These are phyloP conservation scores for Sporisorium sorghi DNA, from an alignment of 1,284 basidiomycete species.

Conservation along the genomic window DNA sequence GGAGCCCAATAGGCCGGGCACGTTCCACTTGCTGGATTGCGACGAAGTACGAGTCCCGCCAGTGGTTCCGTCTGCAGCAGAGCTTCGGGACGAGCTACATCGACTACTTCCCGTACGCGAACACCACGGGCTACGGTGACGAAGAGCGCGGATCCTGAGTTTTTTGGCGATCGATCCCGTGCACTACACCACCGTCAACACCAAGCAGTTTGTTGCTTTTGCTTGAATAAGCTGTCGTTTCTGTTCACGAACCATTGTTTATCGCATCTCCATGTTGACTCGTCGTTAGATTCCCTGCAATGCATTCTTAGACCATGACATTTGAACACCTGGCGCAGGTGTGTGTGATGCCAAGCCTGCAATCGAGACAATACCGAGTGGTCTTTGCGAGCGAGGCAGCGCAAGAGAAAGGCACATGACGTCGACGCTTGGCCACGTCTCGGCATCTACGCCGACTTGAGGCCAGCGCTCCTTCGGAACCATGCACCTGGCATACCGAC, in stretches of 20 bases:
- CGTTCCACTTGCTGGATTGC: constrained; percentile 10
- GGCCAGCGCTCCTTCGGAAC: too few species aligned
- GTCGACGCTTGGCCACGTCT: too few species aligned
- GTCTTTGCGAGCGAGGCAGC: too few species aligned
- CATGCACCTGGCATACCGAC: too few species aligned
- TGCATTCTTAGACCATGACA: too few species aligned
- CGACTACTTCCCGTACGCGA: constrained; percentile 35
- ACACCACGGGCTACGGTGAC: constrained; percentile 27
- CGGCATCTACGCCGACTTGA: too few species aligned
- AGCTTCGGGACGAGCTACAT: constrained; percentile 13
- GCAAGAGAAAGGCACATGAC: too few species aligned
- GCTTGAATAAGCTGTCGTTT: neutral
- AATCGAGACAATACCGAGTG: too few species aligned
- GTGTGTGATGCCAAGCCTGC: too few species aligned
- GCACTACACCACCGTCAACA: constrained; percentile 2
- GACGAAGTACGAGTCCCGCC: constrained; percentile 25
- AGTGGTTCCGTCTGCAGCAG: constrained; percentile 45
- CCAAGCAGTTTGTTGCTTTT: constrained; percentile 26
- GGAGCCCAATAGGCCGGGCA: neutral
- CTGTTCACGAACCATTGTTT: neutral
- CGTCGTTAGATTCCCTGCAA: too few species aligned
- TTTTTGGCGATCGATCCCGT: constrained; percentile 16
- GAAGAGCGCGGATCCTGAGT: neutral
- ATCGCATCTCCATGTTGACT: too few species aligned
- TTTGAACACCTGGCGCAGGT: too few species aligned